These are phyloP conservation scores for Auricularia auricula-judae DNA, from an alignment of 768 basidiomycete genomes.

Conservation along the genomic window DNA sequence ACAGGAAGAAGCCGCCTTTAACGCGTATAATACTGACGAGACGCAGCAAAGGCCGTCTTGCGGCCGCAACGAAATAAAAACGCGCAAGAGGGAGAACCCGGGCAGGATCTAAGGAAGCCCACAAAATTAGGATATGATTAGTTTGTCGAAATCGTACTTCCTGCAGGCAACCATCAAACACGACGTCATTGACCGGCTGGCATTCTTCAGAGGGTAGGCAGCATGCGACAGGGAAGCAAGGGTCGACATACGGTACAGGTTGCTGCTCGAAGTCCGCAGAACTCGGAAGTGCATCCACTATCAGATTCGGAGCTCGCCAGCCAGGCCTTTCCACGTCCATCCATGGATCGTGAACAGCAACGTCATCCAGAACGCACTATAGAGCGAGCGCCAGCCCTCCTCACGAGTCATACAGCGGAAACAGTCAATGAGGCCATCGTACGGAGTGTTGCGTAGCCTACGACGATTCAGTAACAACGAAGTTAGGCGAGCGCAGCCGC, in stretches of 20 bases:
- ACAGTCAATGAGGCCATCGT: neutral
- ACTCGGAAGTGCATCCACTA: neutral
- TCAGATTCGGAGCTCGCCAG: neutral
- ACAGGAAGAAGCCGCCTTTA: neutral
- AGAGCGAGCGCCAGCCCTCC: neutral
- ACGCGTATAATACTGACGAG: neutral
- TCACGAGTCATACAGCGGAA: neutral
- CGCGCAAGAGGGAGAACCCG: too few species aligned
- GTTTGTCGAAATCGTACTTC: neutral
- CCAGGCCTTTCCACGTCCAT: neutral
- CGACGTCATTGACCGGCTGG: neutral
- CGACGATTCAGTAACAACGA: neutral
- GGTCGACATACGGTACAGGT: neutral
- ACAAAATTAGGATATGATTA: too few species aligned
- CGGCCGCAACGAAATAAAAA: too few species aligned
- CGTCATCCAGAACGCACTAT: neutral
- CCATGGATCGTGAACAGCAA: neutral
- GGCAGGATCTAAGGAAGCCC: too few species aligned
- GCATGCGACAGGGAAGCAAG: neutral
- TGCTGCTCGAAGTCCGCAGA: neutral
- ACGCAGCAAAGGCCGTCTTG: too few species aligned
- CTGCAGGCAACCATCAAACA: neutral
- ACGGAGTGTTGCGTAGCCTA: neutral
- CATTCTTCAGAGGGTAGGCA: neutral
- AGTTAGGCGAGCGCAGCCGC: neutral